Evolutionary conservation across 2,329 filamentous ascomycete genomes (phyloP), one percentile per base, ranked within the genome.

Genomic region (Fusarium miscanthi): DNA sequence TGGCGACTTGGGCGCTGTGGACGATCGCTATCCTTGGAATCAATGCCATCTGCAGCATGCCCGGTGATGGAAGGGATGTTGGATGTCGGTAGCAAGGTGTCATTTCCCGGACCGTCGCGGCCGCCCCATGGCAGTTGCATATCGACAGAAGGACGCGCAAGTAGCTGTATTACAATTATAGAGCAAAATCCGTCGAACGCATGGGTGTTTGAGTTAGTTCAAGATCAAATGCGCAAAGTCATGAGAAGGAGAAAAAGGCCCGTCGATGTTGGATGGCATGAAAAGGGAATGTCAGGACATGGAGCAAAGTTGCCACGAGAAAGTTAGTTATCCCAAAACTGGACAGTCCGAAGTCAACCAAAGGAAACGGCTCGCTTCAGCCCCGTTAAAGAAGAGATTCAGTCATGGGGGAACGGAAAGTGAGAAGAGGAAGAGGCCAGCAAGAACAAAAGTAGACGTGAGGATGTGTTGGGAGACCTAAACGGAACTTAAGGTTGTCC

Each of bases 41-140:
- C 78, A 38, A 62, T 52, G 27, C 66, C 53, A 37, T 82, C 80
- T 33, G 56, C 54, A n/a, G 74, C 62, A 41, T 75, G 73, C 33
- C 77, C 77, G 3, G 76, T 77, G 58, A 82, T 82, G 66, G 76
- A 78, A 23, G 82, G 82, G 59, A 80, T 75, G 59, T 74, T 78
- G 42, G 81, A 70, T 40, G 78, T 80, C 23, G 82, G 82, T 33
- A 84, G 76, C 42, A 83, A 72, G 63, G 78, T 71, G 57, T 79
- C 76, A 57, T 78, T 72, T 57, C 74, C 76, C 23, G 79, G 77
- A 70, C 78, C 78, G 37, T 80, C 74, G 59, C 74, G 80, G 61
- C 78, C 81, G 41, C 76, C 68, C 81, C 81, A 83, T 69, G 82
- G 81, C 58, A 83, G 71, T 70, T 83, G 81, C 82, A 84, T 84